These are phyloP conservation scores for Gracilaria gracilis DNA, from an alignment of 23 red algal genomes.

Conservation along the genomic window DNA sequence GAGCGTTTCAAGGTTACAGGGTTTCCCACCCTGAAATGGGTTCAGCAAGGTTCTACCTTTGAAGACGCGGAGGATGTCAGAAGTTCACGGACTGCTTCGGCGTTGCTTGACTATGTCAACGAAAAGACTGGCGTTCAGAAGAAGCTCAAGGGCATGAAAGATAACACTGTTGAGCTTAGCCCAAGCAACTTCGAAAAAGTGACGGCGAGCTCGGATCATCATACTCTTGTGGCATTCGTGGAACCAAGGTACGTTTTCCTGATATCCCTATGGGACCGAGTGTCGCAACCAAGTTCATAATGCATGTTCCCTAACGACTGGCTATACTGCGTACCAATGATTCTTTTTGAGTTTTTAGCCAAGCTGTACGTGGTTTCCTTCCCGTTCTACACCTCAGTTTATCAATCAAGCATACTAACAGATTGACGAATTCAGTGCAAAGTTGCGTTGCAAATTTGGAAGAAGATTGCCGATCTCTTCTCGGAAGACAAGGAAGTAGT, in stretches of 20 bases:
- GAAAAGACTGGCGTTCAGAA: conserved; percentile 49
- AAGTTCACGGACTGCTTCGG: conserved; percentile 27
- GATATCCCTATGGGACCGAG: not conserved
- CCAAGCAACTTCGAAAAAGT: conserved; percentile 24
- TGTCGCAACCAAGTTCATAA: not conserved
- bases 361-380: conserved; percentile 5
- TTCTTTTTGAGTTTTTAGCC: not conserved
- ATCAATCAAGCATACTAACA: not conserved
- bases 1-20: conserved; percentile 75
- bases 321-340: not conserved
- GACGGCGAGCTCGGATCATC: not conserved
- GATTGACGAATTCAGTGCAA: conserved; percentile 15
- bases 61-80: conserved; percentile 50
- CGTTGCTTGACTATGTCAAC: conserved; percentile 66
- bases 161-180: conserved; percentile 6
- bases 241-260: conserved; percentile 55
- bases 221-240: conserved; percentile 53
- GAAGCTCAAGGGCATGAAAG: conserved; percentile 10
- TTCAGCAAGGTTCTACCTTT: conserved; percentile 58
- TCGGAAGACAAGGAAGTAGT: conserved; percentile 67
- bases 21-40: conserved; percentile 80
- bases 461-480: conserved; percentile 61
- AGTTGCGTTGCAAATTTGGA: conserved; percentile 51
- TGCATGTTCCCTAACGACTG: not conserved
- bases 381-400: not conserved